Evolutionary conservation across 2,329 filamentous ascomycete genomes (phyloP).

Genomic region (Aspergillus spinulosporus): DNA sequence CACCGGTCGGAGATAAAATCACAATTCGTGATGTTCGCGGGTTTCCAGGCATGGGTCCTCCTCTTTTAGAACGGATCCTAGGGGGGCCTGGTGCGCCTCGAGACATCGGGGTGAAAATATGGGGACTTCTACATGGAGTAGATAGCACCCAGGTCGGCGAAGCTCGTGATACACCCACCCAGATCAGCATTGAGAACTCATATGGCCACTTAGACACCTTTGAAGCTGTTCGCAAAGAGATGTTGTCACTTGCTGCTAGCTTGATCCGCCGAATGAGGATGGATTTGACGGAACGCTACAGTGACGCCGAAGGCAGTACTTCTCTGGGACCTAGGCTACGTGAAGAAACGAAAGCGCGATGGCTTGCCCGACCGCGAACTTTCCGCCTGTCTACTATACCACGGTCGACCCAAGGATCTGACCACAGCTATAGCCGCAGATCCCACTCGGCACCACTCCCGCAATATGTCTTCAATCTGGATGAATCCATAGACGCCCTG

Average conservation of each 20-base stretch:
- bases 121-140: slow-evolving; percentile 77
- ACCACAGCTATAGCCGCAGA: slow-evolving; percentile 66
- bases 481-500: slow-evolving; percentile 58
- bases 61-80: slow-evolving; percentile 67
- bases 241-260: slow-evolving; percentile 67
- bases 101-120: slow-evolving; percentile 71
- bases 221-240: slow-evolving; percentile 64
- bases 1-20: slow-evolving; percentile 53
- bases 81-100: slow-evolving; percentile 68
- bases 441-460: slow-evolving; percentile 76
- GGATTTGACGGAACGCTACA: slow-evolving; percentile 66
- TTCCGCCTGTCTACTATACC: slow-evolving; percentile 77
- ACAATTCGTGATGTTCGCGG: slow-evolving; percentile 66
- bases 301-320: slow-evolving; percentile 33
- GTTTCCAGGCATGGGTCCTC: slow-evolving; percentile 63
- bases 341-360: slow-evolving; percentile 45
- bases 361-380: slow-evolving; percentile 80
- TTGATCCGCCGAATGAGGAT: slow-evolving; percentile 75
- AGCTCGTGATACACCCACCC: slow-evolving; percentile 70
- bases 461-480: slow-evolving; percentile 68
- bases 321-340: slow-evolving; percentile 16
- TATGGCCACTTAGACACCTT: slow-evolving; percentile 71
- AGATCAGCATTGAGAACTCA: slow-evolving; percentile 94
- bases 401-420: slow-evolving; percentile 52
- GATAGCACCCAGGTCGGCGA: slow-evolving; percentile 73